Percentiles rank a stretch among this genome's conserved stretches.
Evolutionary conservation across 805 yeast genomes (phyloP).

Genomic region (Lipomyces starkeyi): DNA sequence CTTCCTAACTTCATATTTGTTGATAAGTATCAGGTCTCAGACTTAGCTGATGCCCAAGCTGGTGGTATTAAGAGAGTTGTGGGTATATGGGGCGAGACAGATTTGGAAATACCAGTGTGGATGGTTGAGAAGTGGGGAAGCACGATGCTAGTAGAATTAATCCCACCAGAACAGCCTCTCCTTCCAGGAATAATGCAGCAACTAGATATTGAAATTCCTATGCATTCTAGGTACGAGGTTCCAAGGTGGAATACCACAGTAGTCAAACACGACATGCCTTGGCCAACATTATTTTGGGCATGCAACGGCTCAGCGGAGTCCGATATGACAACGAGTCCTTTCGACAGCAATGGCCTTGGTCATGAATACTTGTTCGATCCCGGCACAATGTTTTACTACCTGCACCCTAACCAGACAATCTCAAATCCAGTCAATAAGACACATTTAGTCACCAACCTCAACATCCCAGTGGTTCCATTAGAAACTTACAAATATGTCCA

Average conservation of each 20-base stretch:
- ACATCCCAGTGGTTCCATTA: slow-evolving; percentile 54
- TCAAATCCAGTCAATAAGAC: slow-evolving; percentile 27
- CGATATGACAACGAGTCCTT: slow-evolving; percentile 46
- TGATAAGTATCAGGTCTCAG: slow-evolving; percentile 60
- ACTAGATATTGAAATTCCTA: slow-evolving; percentile 48
- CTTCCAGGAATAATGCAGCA: slow-evolving; percentile 29
- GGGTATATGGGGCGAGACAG: slow-evolving; percentile 58
- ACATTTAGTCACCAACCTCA: slow-evolving; percentile 40
- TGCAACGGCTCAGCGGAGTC: slow-evolving; percentile 51
- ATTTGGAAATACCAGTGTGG: slow-evolving; percentile 64
- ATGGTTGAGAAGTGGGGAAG: slow-evolving; percentile 55
- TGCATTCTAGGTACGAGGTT: slow-evolving; percentile 59
- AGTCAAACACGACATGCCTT: slow-evolving; percentile 42
- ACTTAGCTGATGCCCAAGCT: slow-evolving; percentile 41
- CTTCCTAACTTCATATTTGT: slow-evolving; percentile 57
- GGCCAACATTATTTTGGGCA: slow-evolving; percentile 58
- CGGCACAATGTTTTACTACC: slow-evolving; percentile 53
- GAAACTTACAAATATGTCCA: slow-evolving; percentile 46
- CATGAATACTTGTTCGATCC: slow-evolving; percentile 56
- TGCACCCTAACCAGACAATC: slow-evolving; percentile 38
- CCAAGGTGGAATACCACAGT: slow-evolving; percentile 46
- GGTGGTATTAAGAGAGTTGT: slow-evolving; percentile 37
- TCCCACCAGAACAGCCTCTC: slow-evolving; percentile 32
- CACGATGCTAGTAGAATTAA: slow-evolving; percentile 51
- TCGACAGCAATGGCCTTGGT: slow-evolving; percentile 52